Conservation (phyloP, 1,284 basidiomycete genomes). For the Bondarzewia mesenterica region DNA sequence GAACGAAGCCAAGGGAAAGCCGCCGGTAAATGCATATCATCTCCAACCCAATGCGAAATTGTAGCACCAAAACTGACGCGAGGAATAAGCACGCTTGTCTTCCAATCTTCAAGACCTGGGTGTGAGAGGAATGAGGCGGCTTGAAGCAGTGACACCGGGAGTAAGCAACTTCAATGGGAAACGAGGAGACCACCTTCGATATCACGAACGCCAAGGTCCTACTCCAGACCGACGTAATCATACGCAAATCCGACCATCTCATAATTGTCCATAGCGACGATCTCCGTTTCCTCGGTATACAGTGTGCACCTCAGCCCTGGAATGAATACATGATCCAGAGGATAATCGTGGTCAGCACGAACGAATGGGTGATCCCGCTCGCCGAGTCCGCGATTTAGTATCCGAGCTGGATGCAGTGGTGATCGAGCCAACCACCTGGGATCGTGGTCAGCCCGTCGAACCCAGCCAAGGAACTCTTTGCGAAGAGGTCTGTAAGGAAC, state of each 20-base stretch:
- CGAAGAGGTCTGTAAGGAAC: constrained; percentile 82
- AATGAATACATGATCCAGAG: constrained; percentile 91
- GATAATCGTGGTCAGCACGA: constrained; percentile 82
- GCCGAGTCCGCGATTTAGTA: constrained; percentile 82
- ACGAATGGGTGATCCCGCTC: constrained; percentile 72
- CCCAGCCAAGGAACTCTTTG: constrained; percentile 75
- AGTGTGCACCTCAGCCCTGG: constrained; percentile 80
- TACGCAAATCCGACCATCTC: constrained; percentile 96
- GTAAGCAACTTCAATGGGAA: too few relatives aligned
- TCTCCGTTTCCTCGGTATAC: constrained; percentile 82
- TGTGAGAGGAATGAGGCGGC: too few relatives aligned
- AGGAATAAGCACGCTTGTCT: too few relatives aligned
- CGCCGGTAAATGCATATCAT: constrained; percentile 30
- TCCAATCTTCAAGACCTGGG: too few relatives aligned
- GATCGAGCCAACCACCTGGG: constrained; percentile 87
- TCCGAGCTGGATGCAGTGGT: constrained; percentile 76
- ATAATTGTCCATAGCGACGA: constrained; percentile 88
- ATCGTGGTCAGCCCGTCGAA: constrained; percentile 77
- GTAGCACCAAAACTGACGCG: too few relatives aligned
- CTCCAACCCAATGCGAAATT: too few relatives aligned
- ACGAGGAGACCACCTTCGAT: constrained; percentile 13
- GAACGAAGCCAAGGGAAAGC: neutral
- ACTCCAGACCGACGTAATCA: constrained; percentile 75
- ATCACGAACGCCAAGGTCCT: constrained; percentile 12
- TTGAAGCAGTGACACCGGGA: too few relatives aligned